Evolutionary conservation across 805 yeast genomes (phyloP).

Genomic region (Candida krabiensis): DNA sequence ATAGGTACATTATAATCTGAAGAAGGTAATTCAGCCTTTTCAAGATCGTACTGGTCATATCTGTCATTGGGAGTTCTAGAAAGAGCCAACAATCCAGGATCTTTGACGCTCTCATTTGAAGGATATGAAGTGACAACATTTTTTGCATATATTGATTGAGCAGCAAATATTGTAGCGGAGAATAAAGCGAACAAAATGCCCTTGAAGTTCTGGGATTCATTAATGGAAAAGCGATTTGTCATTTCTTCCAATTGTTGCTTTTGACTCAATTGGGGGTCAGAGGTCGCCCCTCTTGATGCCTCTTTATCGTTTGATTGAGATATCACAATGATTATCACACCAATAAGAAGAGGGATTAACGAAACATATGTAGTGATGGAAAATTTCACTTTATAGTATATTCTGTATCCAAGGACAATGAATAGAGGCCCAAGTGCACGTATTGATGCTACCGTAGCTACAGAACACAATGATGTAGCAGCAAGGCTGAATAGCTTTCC

Average conservation of each 20-base stretch:
- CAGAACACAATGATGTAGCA: constrained; percentile 64
- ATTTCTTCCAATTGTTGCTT: constrained; percentile 7
- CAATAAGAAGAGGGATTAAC: constrained; percentile 49
- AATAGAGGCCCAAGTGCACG: constrained; percentile 66
- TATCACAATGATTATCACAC: constrained; percentile 51
- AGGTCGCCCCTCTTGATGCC: constrained; percentile 9
- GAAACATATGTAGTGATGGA: constrained; percentile 53
- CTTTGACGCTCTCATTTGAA: constrained; percentile 1
- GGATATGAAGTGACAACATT: constrained; percentile 60
- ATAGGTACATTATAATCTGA: too few species aligned
- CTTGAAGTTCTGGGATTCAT: constrained; percentile 36
- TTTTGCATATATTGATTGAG: constrained; percentile 85
- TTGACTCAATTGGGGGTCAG: constrained; percentile 16
- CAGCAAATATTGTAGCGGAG: constrained; percentile 75
- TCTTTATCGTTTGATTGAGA: constrained; percentile 27
- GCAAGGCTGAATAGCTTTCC: constrained; percentile 63
- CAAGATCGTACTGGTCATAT: constrained; percentile 5
- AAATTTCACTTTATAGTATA: constrained; percentile 49
- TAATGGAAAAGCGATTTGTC: constrained; percentile 3
- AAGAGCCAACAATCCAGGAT: constrained; percentile 20
- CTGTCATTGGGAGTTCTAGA: constrained; percentile 3
- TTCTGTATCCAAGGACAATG: constrained; percentile 55
- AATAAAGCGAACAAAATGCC: constrained; percentile 71
- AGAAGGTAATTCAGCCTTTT: constrained; percentile 2
- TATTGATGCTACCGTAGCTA: constrained; percentile 71